Evolutionary conservation across 305 asterid genomes (phyloP), one percentile per base, ranked within the genome.

Genomic region (Caryopteris hybrid): DNA sequence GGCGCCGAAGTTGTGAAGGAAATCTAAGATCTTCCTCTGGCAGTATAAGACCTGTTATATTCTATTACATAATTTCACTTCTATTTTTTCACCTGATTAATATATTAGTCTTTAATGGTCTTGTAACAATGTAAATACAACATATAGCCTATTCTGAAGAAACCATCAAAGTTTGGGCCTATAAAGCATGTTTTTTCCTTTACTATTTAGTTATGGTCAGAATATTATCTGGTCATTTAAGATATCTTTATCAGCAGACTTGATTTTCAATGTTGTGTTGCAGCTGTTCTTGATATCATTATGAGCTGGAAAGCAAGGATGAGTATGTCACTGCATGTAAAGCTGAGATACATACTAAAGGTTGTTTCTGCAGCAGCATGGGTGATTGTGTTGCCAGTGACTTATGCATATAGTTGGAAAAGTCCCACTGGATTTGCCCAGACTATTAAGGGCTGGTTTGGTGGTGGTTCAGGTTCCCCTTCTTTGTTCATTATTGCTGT

Each of bases 391-490:
- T 80, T 94, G 83, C 92, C 96, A 27, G 95, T 94, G 68, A 88
- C 99, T 68, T 94, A 91, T 73, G 99, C 97, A 41, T 94, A 76
- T 78, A 91, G 97, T 76, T 91, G 95, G 97, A 74, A 81, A 67
- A 79, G 86, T 75, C 78, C 96, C 70, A 59, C 95, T 69, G 96
- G 90, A 59, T 77, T 94, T 75, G 90, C 89, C 13, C 90, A 79
- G 76, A 84, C 98, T 16, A 88, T 91, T 66, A 89, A 87, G 78
- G 82, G 72, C 59, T 91, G 96, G 98, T 87, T 94, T 78, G 97
- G 99, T 11, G 78, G 92, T 47, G 72, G 68, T 34, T 20, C 63
- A 18, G 87, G 98, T 66, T 84, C 92, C 52, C 92, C 98, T 73
- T 89, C 99, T 64, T 59, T 94, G 66, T 94, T 86, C 83, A 78